Evolutionary conservation across 257 asterid genomes (phyloP), one percentile per base, ranked within the genome.

Genomic region (Ophiorrhiza pumila): DNA sequence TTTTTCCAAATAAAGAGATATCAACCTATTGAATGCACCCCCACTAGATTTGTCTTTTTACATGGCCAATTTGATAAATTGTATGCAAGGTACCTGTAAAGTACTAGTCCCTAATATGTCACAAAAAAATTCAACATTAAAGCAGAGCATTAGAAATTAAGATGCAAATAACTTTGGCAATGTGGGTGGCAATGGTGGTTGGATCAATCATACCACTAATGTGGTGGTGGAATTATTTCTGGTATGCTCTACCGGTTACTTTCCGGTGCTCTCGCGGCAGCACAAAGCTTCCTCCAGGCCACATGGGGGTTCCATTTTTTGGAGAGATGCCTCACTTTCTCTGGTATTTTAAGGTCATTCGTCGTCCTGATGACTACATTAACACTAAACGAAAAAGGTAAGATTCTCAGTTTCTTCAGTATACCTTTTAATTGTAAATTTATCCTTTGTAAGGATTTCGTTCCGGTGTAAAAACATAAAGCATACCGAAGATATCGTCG

Each of bases 171-270:
- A 80, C 77, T 2, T 65, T 74, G 74, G 68, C 32, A 45, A 22
- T 78, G 7, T 65, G 71, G 14, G 23, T 77, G 15, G 15, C 65
- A 59, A 42, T 76, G 20, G 34, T 77, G 11, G 47, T 74, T 10
- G 86, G 47, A 69, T 71, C 68, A 73, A 27, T 76, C 15, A 42
- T 81, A 70, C n/a, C n/a, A n/a, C n/a, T n/a, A n/a, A n/a, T n/a
- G n/a, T 80, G 87, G 82, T 77, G 82, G 86, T 84, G 91, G 91
- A 82, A 86, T 60, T 87, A 86, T 23, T 65, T 57, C 20, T 71
- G 84, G 83, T 80, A 84, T 68, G 78, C 83, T 35, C 42, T 80
- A 3, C 84, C 82, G 25, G 68, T 41, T 4, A 29, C 2, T 45
- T 46, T 63, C 68, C 57, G 75, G 42, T 80, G 77, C 5, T 27